Evolutionary conservation across 331 rosid species (phyloP).

Genomic region (Phaseolus coccineus): DNA sequence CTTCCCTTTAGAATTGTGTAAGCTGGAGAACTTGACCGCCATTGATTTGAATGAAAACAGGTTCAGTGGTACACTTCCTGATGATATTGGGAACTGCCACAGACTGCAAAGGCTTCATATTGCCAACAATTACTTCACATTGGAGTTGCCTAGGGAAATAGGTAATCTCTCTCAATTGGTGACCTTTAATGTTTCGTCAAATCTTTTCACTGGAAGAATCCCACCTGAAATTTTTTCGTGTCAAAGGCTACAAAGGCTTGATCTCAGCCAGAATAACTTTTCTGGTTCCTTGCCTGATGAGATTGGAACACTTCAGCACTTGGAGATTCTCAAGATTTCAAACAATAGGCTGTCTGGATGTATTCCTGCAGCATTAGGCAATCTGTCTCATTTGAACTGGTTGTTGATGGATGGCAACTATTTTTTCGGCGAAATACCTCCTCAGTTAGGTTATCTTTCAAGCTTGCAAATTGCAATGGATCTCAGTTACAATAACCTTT

Average conservation of each 20-base stretch:
- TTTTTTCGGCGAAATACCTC: conserved; percentile 81
- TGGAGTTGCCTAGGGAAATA: conserved; percentile 81
- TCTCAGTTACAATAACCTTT: conserved; percentile 83
- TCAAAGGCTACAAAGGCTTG: conserved; percentile 85
- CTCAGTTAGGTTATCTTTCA: conserved; percentile 79
- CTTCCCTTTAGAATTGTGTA: conserved; percentile 80
- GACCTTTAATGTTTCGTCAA: conserved; percentile 83
- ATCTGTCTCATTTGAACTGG: conserved; percentile 80
- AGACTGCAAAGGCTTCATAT: conserved; percentile 88
- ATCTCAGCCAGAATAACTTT: conserved; percentile 77
- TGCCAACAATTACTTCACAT: conserved; percentile 74
- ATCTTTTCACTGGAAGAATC: conserved; percentile 67
- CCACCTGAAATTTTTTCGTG: conserved; percentile 73
- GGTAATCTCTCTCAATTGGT: conserved; percentile 84
- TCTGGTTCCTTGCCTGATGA: conserved; percentile 67
- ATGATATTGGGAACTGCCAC: conserved; percentile 62
- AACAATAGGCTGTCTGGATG: conserved; percentile 76
- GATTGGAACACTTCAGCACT: conserved; percentile 76
- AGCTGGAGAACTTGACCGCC: conserved; percentile 70
- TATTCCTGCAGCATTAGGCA: conserved; percentile 73
- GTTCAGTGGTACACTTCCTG: conserved; percentile 83
- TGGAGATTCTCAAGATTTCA: conserved; percentile 87
- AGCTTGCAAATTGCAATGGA: conserved; percentile 92
- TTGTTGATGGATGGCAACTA: conserved; percentile 83
- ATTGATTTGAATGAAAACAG: conserved; percentile 78